These are phyloP conservation scores for Cinnamomum micranthum DNA, from an alignment of 164 flowering plant species.

Conservation along the genomic window DNA sequence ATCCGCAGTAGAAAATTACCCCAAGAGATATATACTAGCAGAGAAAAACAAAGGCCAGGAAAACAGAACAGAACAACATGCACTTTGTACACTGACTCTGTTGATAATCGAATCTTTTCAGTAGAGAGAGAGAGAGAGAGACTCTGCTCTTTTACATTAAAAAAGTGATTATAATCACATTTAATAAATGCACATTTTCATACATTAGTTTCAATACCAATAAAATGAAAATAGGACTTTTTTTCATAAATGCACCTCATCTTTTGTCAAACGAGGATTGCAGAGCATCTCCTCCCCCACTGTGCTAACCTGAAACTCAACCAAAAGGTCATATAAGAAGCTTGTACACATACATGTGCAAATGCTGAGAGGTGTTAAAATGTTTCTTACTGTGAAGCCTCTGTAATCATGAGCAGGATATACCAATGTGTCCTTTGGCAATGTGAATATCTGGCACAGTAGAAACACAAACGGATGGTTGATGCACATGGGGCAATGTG, in stretches of 20 bases:
- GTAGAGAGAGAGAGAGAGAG: too few relatives aligned
- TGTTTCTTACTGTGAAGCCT: conserved; percentile 69
- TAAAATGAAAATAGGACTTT: background rate
- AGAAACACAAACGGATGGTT: background rate
- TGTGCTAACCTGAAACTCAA: conserved; percentile 60
- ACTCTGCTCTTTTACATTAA: too few relatives aligned
- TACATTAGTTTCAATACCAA: background rate
- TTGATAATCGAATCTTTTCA: too few relatives aligned
- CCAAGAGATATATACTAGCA: too few relatives aligned
- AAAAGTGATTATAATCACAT: too few relatives aligned
- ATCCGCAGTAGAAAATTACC: too few relatives aligned
- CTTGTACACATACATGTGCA: background rate
- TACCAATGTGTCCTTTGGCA: conserved; percentile 80
- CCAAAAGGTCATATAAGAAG: conserved; percentile 14
- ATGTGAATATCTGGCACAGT: conserved; percentile 67
- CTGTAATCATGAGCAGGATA: conserved; percentile 97
- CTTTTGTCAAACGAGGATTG: conserved; percentile 83
- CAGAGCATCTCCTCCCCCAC: conserved; percentile 85
- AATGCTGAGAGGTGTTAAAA: conserved; percentile 1
- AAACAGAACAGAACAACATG: too few relatives aligned
- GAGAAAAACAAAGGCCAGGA: too few relatives aligned
- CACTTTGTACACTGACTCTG: too few relatives aligned
- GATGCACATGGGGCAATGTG: background rate
- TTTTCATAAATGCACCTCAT: conserved; percentile 46
- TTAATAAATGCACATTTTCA: too few relatives aligned